A percentile compares a stretch with the other conserved stretches of the same genome.
Evolutionary conservation across 2,329 filamentous ascomycete species (phyloP).

Genomic region (Sclerotinia borealis): DNA sequence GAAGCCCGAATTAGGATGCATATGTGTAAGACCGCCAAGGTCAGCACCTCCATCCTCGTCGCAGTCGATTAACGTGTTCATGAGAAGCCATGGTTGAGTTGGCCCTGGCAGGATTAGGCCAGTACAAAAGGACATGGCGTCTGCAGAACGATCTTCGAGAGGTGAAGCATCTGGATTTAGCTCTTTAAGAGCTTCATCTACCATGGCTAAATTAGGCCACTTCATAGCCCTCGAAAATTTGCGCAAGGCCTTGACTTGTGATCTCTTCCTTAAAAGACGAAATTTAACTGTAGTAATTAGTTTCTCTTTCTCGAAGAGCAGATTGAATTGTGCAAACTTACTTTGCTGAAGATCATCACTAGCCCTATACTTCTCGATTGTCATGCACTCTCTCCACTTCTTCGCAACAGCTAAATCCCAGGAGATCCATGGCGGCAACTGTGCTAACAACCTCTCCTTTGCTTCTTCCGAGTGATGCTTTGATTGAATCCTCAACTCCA

Average conservation of each 20-base stretch:
- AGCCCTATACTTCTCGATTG: constrained; percentile 52
- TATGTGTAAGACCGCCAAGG: constrained; percentile 61
- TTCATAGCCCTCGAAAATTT: constrained; percentile 67
- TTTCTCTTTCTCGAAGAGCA: constrained; percentile 1
- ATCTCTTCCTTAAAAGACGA: constrained; percentile 59
- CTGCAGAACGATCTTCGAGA: constrained; percentile 57
- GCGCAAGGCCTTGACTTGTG: constrained; percentile 62
- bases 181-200: constrained; percentile 56
- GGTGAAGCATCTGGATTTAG: constrained; percentile 45
- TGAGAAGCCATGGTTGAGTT: constrained; percentile 66
- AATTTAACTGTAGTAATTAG: constrained; percentile 40
- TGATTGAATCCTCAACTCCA: constrained; percentile 64
- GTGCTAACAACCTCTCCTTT: constrained; percentile 56
- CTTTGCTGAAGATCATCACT: constrained; percentile 46
- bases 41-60: constrained; percentile 61
- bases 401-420: constrained; percentile 70
- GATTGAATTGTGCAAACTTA: constrained; percentile 28
- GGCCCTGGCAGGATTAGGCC: constrained; percentile 66
- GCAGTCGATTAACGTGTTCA: constrained; percentile 72
- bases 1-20: constrained; percentile 64
- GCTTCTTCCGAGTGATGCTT: constrained; percentile 54
- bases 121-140: constrained; percentile 72
- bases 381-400: constrained; percentile 65
- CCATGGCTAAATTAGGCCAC: constrained; percentile 66
- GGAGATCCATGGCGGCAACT: constrained; percentile 63